Evolutionary conservation across 1,139 yeast genomes (phyloP), one percentile per base, ranked within the genome.

Genomic region (Diutina pseudorugosa): DNA sequence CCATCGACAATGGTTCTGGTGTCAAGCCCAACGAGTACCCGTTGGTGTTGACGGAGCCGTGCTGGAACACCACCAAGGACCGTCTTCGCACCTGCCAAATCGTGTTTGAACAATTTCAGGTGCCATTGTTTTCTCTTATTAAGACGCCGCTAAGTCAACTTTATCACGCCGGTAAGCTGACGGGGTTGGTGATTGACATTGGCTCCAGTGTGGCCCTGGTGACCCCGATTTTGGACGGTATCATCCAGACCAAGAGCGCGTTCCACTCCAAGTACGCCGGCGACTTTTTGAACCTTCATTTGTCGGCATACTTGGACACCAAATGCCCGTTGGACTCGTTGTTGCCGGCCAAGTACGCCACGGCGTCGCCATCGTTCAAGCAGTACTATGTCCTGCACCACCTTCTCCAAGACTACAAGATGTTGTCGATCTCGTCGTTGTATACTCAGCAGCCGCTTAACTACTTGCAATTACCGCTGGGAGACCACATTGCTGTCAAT

Each of bases 181-280:
- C 83, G 12, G 85, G 88, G 5, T 69, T 85, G 55, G 85, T 85
- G 20, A 75, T 85, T 41, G 91, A 85, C 60, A 65, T 85, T 49
- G 93, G 91, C 2, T 73, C 83, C 1, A 70, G 81, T 21, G 75
- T 77, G 2, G 73, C 82, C 23, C 74, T 80, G 50, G 82, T 85
- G 6, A 83, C 90, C 0, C 91, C 93, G 14, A 75, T 85, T 36
- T 70, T 81, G 57, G 90, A 85, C 61, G 94, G 93, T 27, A 76
- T 78, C 18, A 77, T 85, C 53, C 76, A 83, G 53, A 70, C 73
- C 56, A 83, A 82, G 60, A 82, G 85, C 51, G 71, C 81, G 8
- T 70, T 74, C 56, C 82, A 77, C 63, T 76, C 84, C 16, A 79
- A 77, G 59, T 83, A 74, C 62, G 90, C 84, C 8, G 93, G 93